Evolutionary conservation across 495 filamentous ascomycete genomes (phyloP).

Genomic region (Melanomma pulvis-pyrius): DNA sequence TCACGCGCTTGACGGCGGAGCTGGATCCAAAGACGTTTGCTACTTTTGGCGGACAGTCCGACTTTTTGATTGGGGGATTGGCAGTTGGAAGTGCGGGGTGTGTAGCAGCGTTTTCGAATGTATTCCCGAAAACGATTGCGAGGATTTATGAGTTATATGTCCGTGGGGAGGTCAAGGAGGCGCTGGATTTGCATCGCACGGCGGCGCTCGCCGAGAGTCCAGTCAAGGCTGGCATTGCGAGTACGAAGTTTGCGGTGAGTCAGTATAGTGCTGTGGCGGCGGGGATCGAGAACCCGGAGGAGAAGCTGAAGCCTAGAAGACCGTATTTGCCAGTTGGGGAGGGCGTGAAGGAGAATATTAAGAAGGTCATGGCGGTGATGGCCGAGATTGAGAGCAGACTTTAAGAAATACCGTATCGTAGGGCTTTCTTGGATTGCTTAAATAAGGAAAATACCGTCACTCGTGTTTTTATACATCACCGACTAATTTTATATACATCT

Average conservation of each 20-base stretch:
- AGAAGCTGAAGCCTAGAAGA: constrained; percentile 59
- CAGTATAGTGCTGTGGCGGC: constrained; percentile 57
- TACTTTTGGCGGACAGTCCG: constrained; percentile 68
- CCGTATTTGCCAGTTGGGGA: constrained; percentile 53
- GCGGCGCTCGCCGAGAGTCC: constrained; percentile 58
- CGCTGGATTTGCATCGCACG: constrained; percentile 58
- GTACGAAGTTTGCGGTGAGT: constrained; percentile 65
- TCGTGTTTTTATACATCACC: no score
- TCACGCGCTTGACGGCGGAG: constrained; percentile 59
- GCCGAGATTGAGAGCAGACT: constrained; percentile 51
- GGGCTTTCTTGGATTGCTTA: no score
- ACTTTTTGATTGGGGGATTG: constrained; percentile 67
- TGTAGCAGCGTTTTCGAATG: constrained; percentile 67
- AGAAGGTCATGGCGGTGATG: constrained; percentile 54
- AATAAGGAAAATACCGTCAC: no score
- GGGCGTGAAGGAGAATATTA: constrained; percentile 53
- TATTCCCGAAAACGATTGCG: constrained; percentile 60
- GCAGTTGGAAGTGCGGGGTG: constrained; percentile 62
- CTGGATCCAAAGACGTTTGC: constrained; percentile 59
- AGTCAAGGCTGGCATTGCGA: constrained; percentile 63
- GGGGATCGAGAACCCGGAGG: constrained; percentile 60
- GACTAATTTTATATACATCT: no score
- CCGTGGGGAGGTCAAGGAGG: constrained; percentile 55
- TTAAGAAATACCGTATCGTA: background rate
- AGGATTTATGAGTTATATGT: constrained; percentile 58